A percentile compares a stretch with the other conserved stretches of the same genome.
These are phyloP conservation scores for Pleurotus sapidus DNA, from an alignment of 768 basidiomycete genomes.

Conservation along the genomic window DNA sequence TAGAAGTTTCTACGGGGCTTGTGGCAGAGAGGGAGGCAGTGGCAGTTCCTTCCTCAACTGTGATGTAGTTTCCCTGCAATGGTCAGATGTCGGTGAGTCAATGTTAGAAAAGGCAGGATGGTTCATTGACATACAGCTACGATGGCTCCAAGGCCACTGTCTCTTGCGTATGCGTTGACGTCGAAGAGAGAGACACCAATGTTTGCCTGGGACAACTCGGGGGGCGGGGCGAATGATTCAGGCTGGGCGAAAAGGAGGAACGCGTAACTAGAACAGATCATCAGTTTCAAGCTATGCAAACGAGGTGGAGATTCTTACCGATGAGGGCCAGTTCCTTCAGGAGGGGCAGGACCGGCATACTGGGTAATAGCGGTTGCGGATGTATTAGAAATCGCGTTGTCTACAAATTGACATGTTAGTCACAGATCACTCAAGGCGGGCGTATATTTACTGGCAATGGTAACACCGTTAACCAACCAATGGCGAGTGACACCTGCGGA, in stretches of 20 bases:
- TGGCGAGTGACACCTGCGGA: slow-evolving; percentile 65
- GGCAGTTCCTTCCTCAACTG: slow-evolving; percentile 66
- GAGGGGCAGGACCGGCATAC: slow-evolving; percentile 72
- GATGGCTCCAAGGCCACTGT: slow-evolving; percentile 53
- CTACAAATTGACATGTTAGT: slow-evolving; percentile 14
- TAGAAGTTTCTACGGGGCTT: slow-evolving; percentile 63
- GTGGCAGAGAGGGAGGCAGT: slow-evolving; percentile 54
- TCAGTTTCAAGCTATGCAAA: background rate
- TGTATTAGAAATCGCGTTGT: slow-evolving; percentile 35
- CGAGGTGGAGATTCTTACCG: slow-evolving; percentile 38
- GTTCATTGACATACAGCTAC: slow-evolving; percentile 45
- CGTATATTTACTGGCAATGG: slow-evolving; percentile 36
- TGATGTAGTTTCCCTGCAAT: slow-evolving; percentile 63
- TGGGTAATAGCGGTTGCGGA: slow-evolving; percentile 52
- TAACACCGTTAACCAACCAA: slow-evolving; percentile 75
- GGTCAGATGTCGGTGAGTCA: slow-evolving; percentile 6
- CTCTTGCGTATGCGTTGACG: slow-evolving; percentile 53
- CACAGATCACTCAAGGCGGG: background rate
- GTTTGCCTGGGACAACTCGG: slow-evolving; percentile 46
- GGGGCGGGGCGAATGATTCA: slow-evolving; percentile 56
- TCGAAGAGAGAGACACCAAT: slow-evolving; percentile 54
- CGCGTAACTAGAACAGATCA: slow-evolving; percentile 50
- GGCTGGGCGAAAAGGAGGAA: slow-evolving; percentile 67
- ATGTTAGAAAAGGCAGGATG: background rate
- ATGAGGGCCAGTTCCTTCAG: slow-evolving; percentile 69